A percentile compares a stretch with the other conserved stretches of the same genome.
Evolutionary conservation across 805 yeast species (phyloP).

Genomic region (Candida golubevii): DNA sequence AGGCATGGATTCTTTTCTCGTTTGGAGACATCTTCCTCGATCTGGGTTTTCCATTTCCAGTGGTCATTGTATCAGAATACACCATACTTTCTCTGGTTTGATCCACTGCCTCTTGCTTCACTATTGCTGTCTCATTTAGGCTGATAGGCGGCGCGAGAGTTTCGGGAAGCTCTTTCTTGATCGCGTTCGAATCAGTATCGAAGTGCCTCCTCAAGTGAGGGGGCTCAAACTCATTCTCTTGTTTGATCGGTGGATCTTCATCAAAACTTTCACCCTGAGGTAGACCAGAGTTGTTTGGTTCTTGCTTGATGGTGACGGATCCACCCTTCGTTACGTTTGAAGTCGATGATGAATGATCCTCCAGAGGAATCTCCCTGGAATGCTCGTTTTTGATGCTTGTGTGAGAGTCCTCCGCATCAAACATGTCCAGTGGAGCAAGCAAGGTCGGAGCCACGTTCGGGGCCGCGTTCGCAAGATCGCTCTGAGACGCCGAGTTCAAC

Average conservation of each 20-base stretch:
- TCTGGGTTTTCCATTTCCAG: not conserved
- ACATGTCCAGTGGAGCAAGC: not conserved
- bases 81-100: not conserved
- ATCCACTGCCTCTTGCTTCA: not conserved
- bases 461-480: constrained; percentile 6
- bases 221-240: not conserved
- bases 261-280: not conserved
- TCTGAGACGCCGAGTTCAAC: constrained; percentile 23
- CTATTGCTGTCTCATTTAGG: not conserved
- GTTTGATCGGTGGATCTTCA: not conserved
- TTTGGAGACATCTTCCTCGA: not conserved
- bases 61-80: not conserved
- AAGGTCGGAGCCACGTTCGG: not conserved
- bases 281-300: not conserved
- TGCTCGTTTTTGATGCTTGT: not conserved
- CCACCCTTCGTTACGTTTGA: no score
- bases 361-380: no score
- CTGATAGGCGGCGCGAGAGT: not conserved
- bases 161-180: not conserved
- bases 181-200: no score
- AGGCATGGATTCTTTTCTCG: no score
- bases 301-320: not conserved
- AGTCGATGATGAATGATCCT: no score
- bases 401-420: not conserved
- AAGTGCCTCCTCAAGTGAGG: not conserved